These are phyloP conservation scores for Cryptococcus sp. DNA, from an alignment of 1,284 basidiomycete genomes.

Conservation along the genomic window DNA sequence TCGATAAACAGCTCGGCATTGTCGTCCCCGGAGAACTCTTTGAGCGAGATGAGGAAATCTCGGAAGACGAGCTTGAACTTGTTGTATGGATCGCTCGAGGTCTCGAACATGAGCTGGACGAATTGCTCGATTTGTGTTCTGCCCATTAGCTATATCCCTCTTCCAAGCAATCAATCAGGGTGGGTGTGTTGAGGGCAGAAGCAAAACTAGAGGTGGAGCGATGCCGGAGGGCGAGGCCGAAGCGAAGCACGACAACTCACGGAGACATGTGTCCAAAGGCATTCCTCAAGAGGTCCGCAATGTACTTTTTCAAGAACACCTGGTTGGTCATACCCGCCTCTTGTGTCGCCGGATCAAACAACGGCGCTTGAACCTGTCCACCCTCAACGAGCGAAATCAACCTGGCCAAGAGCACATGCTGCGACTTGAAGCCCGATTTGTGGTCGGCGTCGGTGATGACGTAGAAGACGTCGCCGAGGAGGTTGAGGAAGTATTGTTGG, in stretches of 20 bases:
- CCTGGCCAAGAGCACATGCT: conserved; percentile 80
- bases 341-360: conserved; percentile 75
- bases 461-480: conserved; percentile 95
- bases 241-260: no score
- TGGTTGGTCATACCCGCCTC: conserved; percentile 76
- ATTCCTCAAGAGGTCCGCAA: conserved; percentile 72
- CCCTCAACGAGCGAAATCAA: conserved; percentile 91
- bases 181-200: no score
- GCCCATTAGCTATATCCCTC: background rate
- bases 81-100: conserved; percentile 73
- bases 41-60: conserved; percentile 71
- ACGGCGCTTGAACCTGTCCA: conserved; percentile 71
- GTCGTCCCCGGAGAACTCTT: conserved; percentile 81
- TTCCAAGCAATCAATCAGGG: conserved; percentile 1
- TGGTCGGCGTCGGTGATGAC: conserved; percentile 97
- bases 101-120: conserved; percentile 74
- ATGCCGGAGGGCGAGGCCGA: no score
- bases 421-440: conserved; percentile 94
- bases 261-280: conserved; percentile 88
- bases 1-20: conserved; percentile 84
- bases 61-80: conserved; percentile 93
- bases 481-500: conserved; percentile 86
- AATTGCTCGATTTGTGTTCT: conserved; percentile 69
- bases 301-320: conserved; percentile 80
- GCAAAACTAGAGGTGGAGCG: no score